Conservation (phyloP, 495 filamentous ascomycete species). For the Polyplosphaeria fusca region DNA sequence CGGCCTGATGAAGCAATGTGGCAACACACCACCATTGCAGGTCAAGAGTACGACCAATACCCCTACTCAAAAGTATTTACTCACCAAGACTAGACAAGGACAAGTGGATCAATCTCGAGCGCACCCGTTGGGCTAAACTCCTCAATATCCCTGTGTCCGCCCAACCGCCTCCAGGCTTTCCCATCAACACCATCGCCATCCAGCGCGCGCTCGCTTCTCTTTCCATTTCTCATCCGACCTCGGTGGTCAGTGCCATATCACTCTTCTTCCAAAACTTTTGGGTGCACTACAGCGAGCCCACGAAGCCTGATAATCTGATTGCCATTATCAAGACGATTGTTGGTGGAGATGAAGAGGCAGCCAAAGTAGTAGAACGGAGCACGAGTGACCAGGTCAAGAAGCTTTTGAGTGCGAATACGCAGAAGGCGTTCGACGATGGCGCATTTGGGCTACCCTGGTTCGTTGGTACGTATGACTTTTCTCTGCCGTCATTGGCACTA, state of each 20-base stretch:
- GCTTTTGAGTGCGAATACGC: conserved; percentile 53
- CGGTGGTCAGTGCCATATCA: conserved; percentile 47
- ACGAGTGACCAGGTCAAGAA: conserved; percentile 54
- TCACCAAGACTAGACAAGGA: conserved; percentile 60
- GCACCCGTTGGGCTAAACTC: conserved; percentile 55
- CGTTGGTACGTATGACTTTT: conserved; percentile 46
- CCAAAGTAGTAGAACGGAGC: conserved; percentile 43
- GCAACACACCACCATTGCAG: conserved; percentile 60
- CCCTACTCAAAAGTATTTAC: neutral
- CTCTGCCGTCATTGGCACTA: neutral
- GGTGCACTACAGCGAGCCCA: conserved; percentile 50
- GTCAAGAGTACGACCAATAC: conserved; percentile 60
- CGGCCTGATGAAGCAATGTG: conserved; percentile 64
- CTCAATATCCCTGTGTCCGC: conserved; percentile 3
- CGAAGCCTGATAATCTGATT: conserved; percentile 49
- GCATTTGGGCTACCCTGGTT: conserved; percentile 75
- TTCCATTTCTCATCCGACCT: conserved; percentile 41
- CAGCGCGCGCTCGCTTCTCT: conserved; percentile 40
- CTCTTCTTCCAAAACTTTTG: conserved; percentile 58
- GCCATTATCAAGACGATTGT: conserved; percentile 50
- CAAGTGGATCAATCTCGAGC: conserved; percentile 59
- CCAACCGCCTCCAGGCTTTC: conserved; percentile 55
- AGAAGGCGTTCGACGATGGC: conserved; percentile 55
- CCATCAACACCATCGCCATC: conserved; percentile 52
- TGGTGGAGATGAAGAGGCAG: conserved; percentile 47